A percentile compares a stretch with the other conserved stretches of the same genome.
phyloP scores from a whole-genome alignment of 495 filamentous ascomycete genomes.

The Lophiostoma macrostomum region DNA sequence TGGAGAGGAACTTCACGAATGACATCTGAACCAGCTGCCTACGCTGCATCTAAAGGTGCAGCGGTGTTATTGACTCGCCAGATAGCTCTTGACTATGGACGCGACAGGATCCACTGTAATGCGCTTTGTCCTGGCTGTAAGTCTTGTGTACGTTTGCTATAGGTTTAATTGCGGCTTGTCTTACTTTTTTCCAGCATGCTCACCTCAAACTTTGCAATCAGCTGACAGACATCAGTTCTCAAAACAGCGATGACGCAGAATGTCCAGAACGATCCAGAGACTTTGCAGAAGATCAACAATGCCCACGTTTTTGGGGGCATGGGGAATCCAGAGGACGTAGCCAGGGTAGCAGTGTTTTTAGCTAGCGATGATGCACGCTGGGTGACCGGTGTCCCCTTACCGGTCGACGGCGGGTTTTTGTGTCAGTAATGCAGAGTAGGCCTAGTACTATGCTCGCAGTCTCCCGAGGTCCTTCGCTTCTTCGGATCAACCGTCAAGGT shows the following conservation, averaged over 20 bases:
- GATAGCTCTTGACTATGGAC: conserved; percentile 51
- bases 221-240: conserved; percentile 38
- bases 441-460: too few relatives aligned
- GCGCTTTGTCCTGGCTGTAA: conserved; percentile 54
- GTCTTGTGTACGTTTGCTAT: conserved; percentile 18
- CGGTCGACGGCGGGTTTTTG: conserved; percentile 35
- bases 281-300: conserved; percentile 13
- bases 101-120: conserved; percentile 53
- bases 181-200: too few relatives aligned
- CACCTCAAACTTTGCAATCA: conserved; percentile 20
- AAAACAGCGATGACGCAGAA: conserved; percentile 24
- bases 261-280: neutral
- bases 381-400: conserved; percentile 32
- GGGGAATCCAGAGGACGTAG: conserved; percentile 35
- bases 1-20: neutral
- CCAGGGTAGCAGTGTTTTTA: conserved; percentile 33
- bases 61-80: conserved; percentile 50
- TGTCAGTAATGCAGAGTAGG: conserved; percentile 9
- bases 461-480: too few relatives aligned
- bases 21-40: conserved; percentile 40
- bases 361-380: conserved; percentile 34
- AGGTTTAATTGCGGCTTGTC: too few relatives aligned
- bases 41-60: conserved; percentile 53
- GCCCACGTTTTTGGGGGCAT: conserved; percentile 27
- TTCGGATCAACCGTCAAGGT: too few relatives aligned